Conservation (phyloP, 1,284 basidiomycete species). For the Ceratobasidium sp. region DNA sequence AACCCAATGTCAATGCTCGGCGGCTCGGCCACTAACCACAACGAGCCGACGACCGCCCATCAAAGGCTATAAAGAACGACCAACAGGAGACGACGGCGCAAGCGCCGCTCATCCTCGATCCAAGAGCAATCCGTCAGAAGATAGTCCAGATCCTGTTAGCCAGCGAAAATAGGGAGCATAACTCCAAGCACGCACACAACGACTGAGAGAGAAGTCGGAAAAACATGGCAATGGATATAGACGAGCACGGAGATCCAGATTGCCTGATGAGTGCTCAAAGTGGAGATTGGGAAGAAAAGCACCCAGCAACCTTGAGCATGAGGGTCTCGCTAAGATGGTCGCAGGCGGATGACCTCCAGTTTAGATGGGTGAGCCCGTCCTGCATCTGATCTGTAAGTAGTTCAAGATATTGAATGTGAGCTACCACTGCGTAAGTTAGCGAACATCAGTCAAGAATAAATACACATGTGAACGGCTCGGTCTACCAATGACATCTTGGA, state of each 20-base stretch:
- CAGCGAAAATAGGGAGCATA: conserved; percentile 11
- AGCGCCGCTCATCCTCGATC: conserved; percentile 25
- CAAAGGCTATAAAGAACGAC: conserved; percentile 34
- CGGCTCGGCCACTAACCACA: conserved; percentile 37
- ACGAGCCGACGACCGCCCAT: background rate
- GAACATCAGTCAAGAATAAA: conserved; percentile 15
- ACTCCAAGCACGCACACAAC: conserved; percentile 7
- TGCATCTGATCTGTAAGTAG: conserved; percentile 78
- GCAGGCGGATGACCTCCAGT: conserved; percentile 78
- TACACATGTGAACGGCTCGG: conserved; percentile 67
- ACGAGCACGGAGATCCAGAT: background rate
- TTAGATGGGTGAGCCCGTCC: conserved; percentile 78
- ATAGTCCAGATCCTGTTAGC: background rate
- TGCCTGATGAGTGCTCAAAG: conserved; percentile 11
- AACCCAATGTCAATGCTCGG: conserved; percentile 2
- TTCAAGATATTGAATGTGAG: conserved; percentile 83
- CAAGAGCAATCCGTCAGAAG: conserved; percentile 2
- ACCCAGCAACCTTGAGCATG: conserved; percentile 82
- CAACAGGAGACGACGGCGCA: conserved; percentile 22
- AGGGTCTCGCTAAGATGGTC: conserved; percentile 83
- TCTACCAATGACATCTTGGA: conserved; percentile 89
- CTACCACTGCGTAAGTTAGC: conserved; percentile 65
- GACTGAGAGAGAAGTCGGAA: background rate
- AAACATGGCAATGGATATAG: conserved; percentile 28
- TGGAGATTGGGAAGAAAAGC: conserved; percentile 56